Conservation (phyloP, 805 yeast genomes). For the Zygosaccharomyces lentus region DNA sequence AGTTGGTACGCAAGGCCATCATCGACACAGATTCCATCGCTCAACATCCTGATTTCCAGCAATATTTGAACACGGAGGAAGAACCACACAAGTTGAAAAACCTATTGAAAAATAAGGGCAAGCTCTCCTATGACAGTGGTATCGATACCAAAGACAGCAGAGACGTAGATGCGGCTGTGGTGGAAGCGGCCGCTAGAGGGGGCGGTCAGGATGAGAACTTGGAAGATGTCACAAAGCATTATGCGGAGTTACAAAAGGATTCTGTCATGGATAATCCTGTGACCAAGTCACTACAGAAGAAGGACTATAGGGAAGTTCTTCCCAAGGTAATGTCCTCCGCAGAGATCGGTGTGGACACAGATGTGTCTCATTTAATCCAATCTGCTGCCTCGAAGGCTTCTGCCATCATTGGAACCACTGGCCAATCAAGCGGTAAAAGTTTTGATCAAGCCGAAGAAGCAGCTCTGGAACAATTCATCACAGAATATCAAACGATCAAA, state of each 20-base stretch:
- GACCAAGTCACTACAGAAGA: constrained; percentile 11
- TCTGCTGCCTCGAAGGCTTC: constrained; percentile 45
- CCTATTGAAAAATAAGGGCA: constrained; percentile 10
- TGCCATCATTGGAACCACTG: constrained; percentile 27
- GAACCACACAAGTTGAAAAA: constrained; percentile 16
- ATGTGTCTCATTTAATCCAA: constrained; percentile 40
- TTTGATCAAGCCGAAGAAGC: constrained; percentile 49
- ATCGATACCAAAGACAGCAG: constrained; percentile 11
- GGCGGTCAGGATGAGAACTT: constrained; percentile 15
- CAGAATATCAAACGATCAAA: constrained; percentile 61
- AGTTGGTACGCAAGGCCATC: constrained; percentile 65
- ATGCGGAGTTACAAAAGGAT: constrained; percentile 18
- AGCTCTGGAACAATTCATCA: constrained; percentile 69
- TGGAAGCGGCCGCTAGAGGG: constrained; percentile 9
- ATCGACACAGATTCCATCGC: constrained; percentile 64
- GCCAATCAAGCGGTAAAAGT: constrained; percentile 34
- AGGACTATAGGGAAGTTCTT: constrained; percentile 24
- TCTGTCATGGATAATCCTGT: constrained; percentile 13
- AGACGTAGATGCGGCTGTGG: constrained; percentile 10
- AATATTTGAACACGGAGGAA: constrained; percentile 32
- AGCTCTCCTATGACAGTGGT: constrained; percentile 5
- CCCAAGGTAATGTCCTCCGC: constrained; percentile 25
- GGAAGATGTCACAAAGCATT: constrained; percentile 14
- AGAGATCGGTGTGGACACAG: constrained; percentile 22
- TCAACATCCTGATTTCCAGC: constrained; percentile 39